Conservation (phyloP, 768 basidiomycete species). For the Coprinopsis strossmayeri region DNA sequence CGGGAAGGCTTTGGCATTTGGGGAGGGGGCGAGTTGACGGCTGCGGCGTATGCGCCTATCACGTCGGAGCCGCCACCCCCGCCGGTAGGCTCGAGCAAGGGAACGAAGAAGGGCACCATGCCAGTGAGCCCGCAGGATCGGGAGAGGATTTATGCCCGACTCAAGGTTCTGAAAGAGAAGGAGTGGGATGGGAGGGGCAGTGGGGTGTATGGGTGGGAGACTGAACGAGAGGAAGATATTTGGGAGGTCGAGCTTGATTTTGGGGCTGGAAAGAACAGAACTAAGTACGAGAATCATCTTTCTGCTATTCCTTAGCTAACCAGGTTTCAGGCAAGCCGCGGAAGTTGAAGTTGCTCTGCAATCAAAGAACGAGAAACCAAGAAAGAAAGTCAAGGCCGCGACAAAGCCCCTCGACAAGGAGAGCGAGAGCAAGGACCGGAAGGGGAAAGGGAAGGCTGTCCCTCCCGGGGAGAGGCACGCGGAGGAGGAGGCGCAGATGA, state of each 20-base stretch:
- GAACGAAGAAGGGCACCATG: neutral
- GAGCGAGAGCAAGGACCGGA: neutral
- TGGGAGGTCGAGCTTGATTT: conserved; percentile 72
- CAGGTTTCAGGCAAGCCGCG: too few species aligned
- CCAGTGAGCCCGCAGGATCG: conserved; percentile 1
- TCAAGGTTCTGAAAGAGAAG: conserved; percentile 40
- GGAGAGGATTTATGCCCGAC: neutral
- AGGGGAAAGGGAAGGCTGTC: neutral
- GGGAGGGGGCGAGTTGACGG: conserved; percentile 9
- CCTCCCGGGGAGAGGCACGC: conserved; percentile 15
- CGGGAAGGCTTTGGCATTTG: conserved; percentile 21
- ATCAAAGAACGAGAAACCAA: too few species aligned
- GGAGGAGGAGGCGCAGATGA: conserved; percentile 47
- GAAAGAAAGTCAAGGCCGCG: neutral
- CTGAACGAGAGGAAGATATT: conserved; percentile 68
- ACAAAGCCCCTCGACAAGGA: conserved; percentile 10
- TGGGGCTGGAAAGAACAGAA: conserved; percentile 23
- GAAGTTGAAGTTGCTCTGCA: too few species aligned
- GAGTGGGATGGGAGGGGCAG: conserved; percentile 77
- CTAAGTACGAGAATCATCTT: too few species aligned
- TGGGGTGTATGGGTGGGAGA: conserved; percentile 69
- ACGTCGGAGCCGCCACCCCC: neutral
- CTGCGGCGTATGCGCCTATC: conserved; percentile 1
- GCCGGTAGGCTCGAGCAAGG: neutral
- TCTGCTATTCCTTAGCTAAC: too few species aligned